Percentiles rank a stretch among this genome's conserved stretches.
These are phyloP conservation scores for Dillenia turbinata DNA, from an alignment of 164 flowering plant species.

Conservation along the genomic window DNA sequence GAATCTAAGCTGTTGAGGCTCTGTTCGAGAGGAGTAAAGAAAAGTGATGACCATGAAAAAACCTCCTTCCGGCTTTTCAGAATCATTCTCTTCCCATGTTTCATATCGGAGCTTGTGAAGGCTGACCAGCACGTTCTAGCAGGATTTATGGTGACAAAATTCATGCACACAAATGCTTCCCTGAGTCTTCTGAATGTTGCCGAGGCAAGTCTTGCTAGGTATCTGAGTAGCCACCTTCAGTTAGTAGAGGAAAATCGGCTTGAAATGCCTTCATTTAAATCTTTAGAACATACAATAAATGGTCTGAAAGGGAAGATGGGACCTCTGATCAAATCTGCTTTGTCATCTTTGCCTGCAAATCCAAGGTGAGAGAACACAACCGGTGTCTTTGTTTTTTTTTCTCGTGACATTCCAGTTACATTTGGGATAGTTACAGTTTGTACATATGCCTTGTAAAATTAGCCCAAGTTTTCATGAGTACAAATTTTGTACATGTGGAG, in stretches of 20 bases:
- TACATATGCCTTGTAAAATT: too few relatives aligned
- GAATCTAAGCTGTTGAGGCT: slow-evolving; percentile 34
- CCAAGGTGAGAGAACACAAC: slow-evolving; percentile 21
- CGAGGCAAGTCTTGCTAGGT: slow-evolving; percentile 62
- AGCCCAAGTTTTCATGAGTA: too few relatives aligned
- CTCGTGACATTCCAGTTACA: too few relatives aligned
- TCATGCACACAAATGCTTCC: slow-evolving; percentile 73
- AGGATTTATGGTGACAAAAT: slow-evolving; percentile 64
- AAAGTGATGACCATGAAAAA: slow-evolving; percentile 4
- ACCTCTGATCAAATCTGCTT: slow-evolving; percentile 44
- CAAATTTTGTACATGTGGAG: too few relatives aligned
- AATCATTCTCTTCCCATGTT: slow-evolving; percentile 56
- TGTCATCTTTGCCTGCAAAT: slow-evolving; percentile 39
- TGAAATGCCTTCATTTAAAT: slow-evolving; percentile 15
- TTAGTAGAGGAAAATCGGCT: slow-evolving; percentile 19
- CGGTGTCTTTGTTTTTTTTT: too few relatives aligned
- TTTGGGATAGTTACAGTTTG: too few relatives aligned
- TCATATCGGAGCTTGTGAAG: slow-evolving; percentile 76
- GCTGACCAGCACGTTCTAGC: slow-evolving; percentile 71
- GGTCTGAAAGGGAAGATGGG: slow-evolving; percentile 38
- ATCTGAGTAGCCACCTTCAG: slow-evolving; percentile 45
- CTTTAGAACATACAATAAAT: slow-evolving; percentile 37
- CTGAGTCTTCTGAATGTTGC: slow-evolving; percentile 67
- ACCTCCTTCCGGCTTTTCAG: slow-evolving; percentile 30
- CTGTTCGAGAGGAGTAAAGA: slow-evolving; percentile 8